These are phyloP conservation scores for Penicillium daleae DNA, from an alignment of 495 filamentous ascomycete species.

Conservation along the genomic window DNA sequence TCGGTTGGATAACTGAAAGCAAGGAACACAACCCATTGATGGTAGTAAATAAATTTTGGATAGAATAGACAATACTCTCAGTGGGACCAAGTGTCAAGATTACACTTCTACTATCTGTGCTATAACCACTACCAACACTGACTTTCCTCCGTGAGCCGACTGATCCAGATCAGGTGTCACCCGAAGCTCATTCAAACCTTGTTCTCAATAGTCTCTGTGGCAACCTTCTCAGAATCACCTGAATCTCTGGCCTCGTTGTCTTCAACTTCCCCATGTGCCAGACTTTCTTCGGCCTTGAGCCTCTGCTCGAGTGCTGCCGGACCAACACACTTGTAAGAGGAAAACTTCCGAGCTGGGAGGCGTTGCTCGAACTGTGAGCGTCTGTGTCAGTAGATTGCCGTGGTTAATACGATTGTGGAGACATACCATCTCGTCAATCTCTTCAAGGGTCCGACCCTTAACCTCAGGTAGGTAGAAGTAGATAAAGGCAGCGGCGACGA, in stretches of 20 bases:
- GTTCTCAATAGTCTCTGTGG: constrained; percentile 17
- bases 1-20: too few relatives aligned
- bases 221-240: constrained; percentile 16
- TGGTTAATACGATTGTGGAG: neutral
- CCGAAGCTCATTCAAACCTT: constrained; percentile 12
- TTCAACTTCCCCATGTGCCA: neutral
- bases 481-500: constrained; percentile 39
- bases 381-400: neutral
- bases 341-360: constrained; percentile 26
- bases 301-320: constrained; percentile 9
- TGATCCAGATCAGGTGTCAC: too few relatives aligned
- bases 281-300: neutral
- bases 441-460: constrained; percentile 51
- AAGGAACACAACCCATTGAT: neutral
- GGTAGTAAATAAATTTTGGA: neutral
- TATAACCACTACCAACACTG: neutral
- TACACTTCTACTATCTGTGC: neutral
- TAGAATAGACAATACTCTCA: neutral
- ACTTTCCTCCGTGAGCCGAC: too few relatives aligned
- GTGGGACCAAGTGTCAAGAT: neutral
- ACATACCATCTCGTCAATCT: constrained; percentile 28
- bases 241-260: neutral
- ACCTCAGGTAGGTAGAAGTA: constrained; percentile 52
- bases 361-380: constrained; percentile 24
- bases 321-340: constrained; percentile 24